phyloP scores from a whole-genome alignment of 2,329 filamentous ascomycete species.

The Colletotrichum chlorophyti region DNA sequence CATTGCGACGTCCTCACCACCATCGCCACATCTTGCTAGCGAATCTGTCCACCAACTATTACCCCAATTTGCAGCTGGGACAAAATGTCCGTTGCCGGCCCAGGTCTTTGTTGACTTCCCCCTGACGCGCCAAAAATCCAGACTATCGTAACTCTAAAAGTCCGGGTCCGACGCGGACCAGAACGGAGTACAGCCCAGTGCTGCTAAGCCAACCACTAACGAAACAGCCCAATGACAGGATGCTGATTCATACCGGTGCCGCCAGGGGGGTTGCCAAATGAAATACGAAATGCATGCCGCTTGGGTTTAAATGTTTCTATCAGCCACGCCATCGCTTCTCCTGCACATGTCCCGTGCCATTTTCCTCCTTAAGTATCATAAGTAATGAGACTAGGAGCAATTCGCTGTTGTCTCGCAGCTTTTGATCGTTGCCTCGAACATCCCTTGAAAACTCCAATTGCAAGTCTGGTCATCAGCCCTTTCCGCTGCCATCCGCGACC shows the following conservation, averaged over 20 bases:
- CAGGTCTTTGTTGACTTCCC: constrained; percentile 4
- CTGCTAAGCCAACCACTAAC: too few species aligned
- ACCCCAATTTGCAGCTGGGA: too few species aligned
- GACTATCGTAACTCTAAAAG: constrained; percentile 13
- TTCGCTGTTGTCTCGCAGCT: constrained; percentile 46
- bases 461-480: constrained; percentile 41
- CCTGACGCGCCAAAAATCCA: constrained; percentile 9
- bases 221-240: not conserved
- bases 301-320: constrained; percentile 31
- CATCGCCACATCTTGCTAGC: too few species aligned
- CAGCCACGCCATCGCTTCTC: not conserved
- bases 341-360: too few species aligned
- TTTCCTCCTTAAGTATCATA: too few species aligned
- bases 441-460: constrained; percentile 42
- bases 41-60: too few species aligned
- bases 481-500: constrained; percentile 38
- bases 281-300: constrained; percentile 42
- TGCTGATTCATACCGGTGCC: too few species aligned
- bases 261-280: constrained; percentile 34
- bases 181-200: too few species aligned
- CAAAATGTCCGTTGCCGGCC: constrained; percentile 2
- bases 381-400: constrained; percentile 46
- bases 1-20: not conserved
- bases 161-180: too few species aligned
- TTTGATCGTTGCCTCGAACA: constrained; percentile 42